Base-by-base conservation (phyloP, 805 yeast species). In the Sugiyamaella valdiviana region DNA sequence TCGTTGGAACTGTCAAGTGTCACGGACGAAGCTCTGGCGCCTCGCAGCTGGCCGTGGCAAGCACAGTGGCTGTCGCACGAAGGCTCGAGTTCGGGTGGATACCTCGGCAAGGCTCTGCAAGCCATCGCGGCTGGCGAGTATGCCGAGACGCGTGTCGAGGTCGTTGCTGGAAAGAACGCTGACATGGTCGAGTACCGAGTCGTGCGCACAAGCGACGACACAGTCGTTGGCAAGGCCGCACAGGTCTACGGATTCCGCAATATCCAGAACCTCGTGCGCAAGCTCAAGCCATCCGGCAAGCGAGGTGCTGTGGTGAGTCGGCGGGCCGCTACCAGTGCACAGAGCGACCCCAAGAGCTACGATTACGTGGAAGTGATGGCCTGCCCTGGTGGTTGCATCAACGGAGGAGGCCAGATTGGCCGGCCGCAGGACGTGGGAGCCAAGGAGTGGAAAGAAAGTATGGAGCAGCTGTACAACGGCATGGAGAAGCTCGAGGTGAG, bases 321-420 rank as follows among this genome's bases (percentile, higher is more conserved):
- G 12, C 45, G 57, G 4, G 56, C 63, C n/a, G 38, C 50, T 12
- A 56, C 41, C 39, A 36, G 59, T 5, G 54, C 48, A 15, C 52
- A 54, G 10, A 69, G 80, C 0, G 90, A 85, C 51, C 84, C 91
- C 0, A 65, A 77, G 26, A 72, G 69, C 37, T 82, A 85, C 57
- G 93, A 87, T 53, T 86, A 84, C 57, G 85, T 91, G 5, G 99
- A 93, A 60, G 84, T 93, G 40, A 91, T 89, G 96, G 99, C 99
- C 0, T 93, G 99, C 64, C 99, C 99, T 5, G 89, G 87, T 23
- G 99, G 99, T 1, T 93, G 98, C 61, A 85, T 90, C 49, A 93
- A 91, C 60, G 99, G 99, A 9, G 98, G 99, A 19, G 99, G 99
- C 0, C 90, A 89, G 58, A 76, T 88, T 16, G 74, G 78, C 3